A percentile compares a stretch with the other conserved stretches of the same genome.
phyloP scores from a whole-genome alignment of 139 green algal genomes.

The Chlamydomonas urium region DNA sequence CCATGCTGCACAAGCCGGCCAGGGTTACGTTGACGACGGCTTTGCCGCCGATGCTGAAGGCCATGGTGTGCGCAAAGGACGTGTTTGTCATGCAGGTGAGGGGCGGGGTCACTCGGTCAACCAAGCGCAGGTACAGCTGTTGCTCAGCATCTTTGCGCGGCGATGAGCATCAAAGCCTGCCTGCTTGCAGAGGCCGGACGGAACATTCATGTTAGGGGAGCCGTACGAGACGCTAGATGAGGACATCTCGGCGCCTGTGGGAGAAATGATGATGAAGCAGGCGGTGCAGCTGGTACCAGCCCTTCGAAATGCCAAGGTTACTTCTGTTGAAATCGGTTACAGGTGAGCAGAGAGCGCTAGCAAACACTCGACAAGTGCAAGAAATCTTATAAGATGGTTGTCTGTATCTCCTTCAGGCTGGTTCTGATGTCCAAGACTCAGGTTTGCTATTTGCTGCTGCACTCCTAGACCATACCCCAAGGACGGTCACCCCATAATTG shows the following conservation, averaged over 20 bases:
- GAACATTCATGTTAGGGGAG: not conserved
- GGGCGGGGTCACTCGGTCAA: too few species aligned
- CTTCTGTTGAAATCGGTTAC: not conserved
- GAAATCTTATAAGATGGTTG: not conserved
- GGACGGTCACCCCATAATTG: not conserved
- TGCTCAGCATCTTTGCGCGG: too few species aligned
- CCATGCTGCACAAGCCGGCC: not conserved
- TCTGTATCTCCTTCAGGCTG: not conserved
- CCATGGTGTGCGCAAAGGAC: not conserved
- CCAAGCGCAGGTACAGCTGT: too few species aligned
- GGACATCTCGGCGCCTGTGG: not conserved
- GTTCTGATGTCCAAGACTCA: not conserved
- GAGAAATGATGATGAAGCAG: not conserved
- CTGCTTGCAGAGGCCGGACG: not conserved
- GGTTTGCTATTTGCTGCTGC: not conserved
- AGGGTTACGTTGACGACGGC: not conserved
- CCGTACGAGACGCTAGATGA: not conserved
- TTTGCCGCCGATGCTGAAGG: not conserved
- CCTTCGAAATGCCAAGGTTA: not conserved
- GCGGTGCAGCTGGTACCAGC: not conserved
- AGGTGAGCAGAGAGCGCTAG: not conserved
- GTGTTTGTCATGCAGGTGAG: not conserved
- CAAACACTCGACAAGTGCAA: not conserved
- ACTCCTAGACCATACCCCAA: not conserved
- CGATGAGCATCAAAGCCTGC: too few species aligned